A percentile compares a stretch with the other conserved stretches of the same genome.
Conservation (phyloP, 805 yeast genomes). For the Starmerella potacharoeniae region DNA sequence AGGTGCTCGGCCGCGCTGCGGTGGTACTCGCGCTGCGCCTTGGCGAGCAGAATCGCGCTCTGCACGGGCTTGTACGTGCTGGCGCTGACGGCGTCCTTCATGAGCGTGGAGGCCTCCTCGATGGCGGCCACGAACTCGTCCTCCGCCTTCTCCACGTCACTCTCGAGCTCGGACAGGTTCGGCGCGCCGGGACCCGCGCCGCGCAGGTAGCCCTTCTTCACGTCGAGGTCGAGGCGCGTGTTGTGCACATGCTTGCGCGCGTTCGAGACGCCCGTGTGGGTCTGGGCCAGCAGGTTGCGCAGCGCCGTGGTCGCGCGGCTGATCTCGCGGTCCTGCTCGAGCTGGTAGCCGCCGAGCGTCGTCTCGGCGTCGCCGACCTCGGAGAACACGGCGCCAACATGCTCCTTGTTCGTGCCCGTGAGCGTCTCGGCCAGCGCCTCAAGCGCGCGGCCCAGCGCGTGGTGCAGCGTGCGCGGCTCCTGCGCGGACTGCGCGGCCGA, state of each 20-base stretch:
- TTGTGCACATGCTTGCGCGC: constrained; percentile 67
- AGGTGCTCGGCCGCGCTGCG: constrained; percentile 61
- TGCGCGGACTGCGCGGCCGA: constrained; percentile 39
- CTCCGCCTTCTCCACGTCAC: constrained; percentile 70
- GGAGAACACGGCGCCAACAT: constrained; percentile 51
- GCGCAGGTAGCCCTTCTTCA: constrained; percentile 47
- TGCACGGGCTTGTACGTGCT: constrained; percentile 47
- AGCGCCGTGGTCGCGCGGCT: constrained; percentile 59
- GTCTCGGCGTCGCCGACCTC: constrained; percentile 59
- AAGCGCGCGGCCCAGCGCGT: constrained; percentile 64
- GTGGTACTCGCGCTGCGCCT: constrained; percentile 73
- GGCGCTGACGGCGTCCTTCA: constrained; percentile 67
- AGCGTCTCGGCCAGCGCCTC: constrained; percentile 27
- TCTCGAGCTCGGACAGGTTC: constrained; percentile 62
- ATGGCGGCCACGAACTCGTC: constrained; percentile 81
- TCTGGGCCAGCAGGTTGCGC: constrained; percentile 47
- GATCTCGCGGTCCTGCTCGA: constrained; percentile 69
- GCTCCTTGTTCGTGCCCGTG: constrained; percentile 36
- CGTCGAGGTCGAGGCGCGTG: constrained; percentile 67
- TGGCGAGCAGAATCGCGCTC: constrained; percentile 54
- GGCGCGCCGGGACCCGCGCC: constrained; percentile 39
- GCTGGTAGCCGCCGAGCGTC: constrained; percentile 69
- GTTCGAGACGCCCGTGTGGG: constrained; percentile 50
- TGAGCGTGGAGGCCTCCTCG: constrained; percentile 71
- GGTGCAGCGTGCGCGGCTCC: constrained; percentile 70